Evolutionary conservation across 768 basidiomycete genomes (phyloP).

Genomic region (Kwoniella sp.): DNA sequence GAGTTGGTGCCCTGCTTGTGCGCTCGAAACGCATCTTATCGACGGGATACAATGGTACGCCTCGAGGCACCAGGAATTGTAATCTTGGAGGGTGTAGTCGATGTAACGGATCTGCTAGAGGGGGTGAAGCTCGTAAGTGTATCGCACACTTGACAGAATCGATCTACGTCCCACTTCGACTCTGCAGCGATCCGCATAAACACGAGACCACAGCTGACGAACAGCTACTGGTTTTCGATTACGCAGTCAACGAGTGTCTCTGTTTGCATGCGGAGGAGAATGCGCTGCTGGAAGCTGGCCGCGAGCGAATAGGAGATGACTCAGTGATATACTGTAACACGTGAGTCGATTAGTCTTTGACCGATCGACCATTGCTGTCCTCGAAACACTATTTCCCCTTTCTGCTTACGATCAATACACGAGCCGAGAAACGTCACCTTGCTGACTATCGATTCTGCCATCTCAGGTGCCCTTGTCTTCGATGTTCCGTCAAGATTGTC

Average conservation of each 20-base stretch:
- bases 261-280: conserved; percentile 99
- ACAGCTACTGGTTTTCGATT: not conserved
- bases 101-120: conserved; percentile 65
- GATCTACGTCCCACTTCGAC: no score
- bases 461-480: conserved; percentile 91
- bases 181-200: no score
- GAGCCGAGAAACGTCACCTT: not conserved
- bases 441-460: not conserved
- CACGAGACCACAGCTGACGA: no score
- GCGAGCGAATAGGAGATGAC: conserved; percentile 72
- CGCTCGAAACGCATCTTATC: conserved; percentile 62
- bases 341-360: conserved; percentile 60
- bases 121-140: conserved; percentile 58
- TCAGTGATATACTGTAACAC: conserved; percentile 98
- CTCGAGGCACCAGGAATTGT: conserved; percentile 85
- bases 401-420: not conserved
- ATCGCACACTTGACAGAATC: not conserved
- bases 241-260: conserved; percentile 72
- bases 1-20: conserved; percentile 92
- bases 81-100: conserved; percentile 83
- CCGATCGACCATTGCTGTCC: not conserved
- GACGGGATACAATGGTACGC: conserved; percentile 86
- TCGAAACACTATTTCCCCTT: not conserved
- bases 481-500: conserved; percentile 95
- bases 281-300: conserved; percentile 87